Evolutionary conservation across 164 flowering plant genomes (phyloP), one percentile per base, ranked within the genome.

Genomic region (Tetracentron sinense): DNA sequence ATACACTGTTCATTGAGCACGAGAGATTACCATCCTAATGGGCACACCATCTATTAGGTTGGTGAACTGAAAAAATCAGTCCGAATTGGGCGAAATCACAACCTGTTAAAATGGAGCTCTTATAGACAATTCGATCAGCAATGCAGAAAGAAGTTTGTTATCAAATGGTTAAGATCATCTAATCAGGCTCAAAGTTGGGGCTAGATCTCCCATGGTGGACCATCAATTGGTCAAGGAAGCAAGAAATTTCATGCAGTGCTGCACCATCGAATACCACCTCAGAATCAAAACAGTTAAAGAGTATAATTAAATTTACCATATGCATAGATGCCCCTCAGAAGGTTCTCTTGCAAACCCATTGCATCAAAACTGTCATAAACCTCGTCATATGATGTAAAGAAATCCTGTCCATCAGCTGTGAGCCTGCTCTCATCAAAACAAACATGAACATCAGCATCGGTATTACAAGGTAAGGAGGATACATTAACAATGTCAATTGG

Each of bases 291-390:
- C n/a, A 22, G 2, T 25, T 11, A 0, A 6, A 11, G 57, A n/a
- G 23, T 0, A 42, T n/a, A 10, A 8, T 7, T 23, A 22, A 29
- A 58, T 38, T 20, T 78, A 84, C 92, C 92, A 62, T 86, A 86
- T 8, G 92, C 92, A 76, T 82, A 86, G 47, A 86, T 86, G 56
- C 92, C 92, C 59, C 92, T 82, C 50, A 86, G 79, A 69, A 86
- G 88, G 63, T 86, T 82, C 66, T 84, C 87, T 33, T 79, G 72
- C 73, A 86, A 56, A 28, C 81, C 84, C 88, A 86, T 86, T 3
- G 77, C 68, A 75, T 86, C 88, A 69, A 83, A 86, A 58, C 68
- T 81, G 0, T 86, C 87, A 62, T 53, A 65, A 51, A 84, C 85
- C 63, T 84, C 89, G 64, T 86, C 85, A 64, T 77, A 86, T 11